phyloP scores from a whole-genome alignment of 257 asterid genomes.

The Jacaranda copaia region DNA sequence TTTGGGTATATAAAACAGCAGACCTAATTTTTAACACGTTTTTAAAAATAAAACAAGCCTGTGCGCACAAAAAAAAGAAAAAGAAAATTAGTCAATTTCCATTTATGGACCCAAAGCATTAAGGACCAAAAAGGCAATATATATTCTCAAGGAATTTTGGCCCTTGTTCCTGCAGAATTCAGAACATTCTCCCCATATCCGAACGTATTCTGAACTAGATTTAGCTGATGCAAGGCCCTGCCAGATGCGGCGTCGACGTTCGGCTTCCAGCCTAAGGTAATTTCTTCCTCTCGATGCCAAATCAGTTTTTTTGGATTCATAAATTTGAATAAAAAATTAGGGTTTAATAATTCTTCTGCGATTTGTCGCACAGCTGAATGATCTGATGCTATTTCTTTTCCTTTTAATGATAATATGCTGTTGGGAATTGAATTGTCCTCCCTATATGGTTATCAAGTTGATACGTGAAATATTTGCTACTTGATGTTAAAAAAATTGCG shows the following conservation, averaged over 20 bases:
- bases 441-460: not conserved
- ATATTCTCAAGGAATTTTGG: too few species aligned
- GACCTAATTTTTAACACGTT: too few species aligned
- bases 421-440: not conserved
- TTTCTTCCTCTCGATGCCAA: constrained; percentile 18
- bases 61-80: too few species aligned
- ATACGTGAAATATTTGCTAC: not conserved
- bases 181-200: not conserved
- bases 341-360: constrained; percentile 23
- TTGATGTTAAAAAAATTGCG: not conserved
- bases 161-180: not conserved
- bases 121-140: too few species aligned
- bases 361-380: not conserved
- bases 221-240: constrained; percentile 28
- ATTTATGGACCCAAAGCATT: too few species aligned
- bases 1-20: too few species aligned
- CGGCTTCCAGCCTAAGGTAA: constrained; percentile 29
- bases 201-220: not conserved
- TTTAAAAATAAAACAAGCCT: too few species aligned
- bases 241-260: constrained; percentile 9
- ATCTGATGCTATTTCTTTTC: not conserved
- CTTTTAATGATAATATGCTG: not conserved
- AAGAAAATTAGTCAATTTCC: too few species aligned
- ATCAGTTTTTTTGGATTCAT: not conserved
- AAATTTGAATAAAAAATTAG: constrained; percentile 9